phyloP scores from a whole-genome alignment of 2,329 filamentous ascomycete genomes.

The Hyphodiscus sp. region DNA sequence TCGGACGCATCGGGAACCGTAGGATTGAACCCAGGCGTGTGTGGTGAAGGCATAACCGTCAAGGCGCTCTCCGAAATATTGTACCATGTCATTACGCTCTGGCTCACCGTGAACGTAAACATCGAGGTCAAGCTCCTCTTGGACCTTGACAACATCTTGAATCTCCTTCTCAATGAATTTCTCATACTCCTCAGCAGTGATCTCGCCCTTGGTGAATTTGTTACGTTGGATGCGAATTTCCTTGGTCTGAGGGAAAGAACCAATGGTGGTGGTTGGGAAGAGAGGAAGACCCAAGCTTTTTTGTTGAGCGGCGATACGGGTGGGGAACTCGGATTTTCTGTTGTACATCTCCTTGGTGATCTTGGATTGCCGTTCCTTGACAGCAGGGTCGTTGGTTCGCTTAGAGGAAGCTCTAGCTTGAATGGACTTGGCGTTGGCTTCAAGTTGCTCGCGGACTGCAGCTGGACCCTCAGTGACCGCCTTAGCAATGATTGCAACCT shows the following conservation, averaged over 20 bases:
- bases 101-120: constrained; percentile 98
- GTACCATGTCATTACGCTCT: constrained; percentile 99
- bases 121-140: constrained; percentile 95
- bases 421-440: constrained; percentile 94
- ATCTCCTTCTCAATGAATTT: constrained; percentile 99
- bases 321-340: constrained; percentile 83
- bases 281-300: constrained; percentile 87
- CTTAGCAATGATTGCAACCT: constrained; percentile 92
- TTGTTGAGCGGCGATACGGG: constrained; percentile 82
- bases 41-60: constrained; percentile 98
- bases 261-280: constrained; percentile 99
- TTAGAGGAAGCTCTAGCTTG: constrained; percentile 85
- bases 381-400: constrained; percentile 93
- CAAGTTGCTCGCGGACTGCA: constrained; percentile 78
- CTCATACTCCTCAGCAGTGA: constrained; percentile 87
- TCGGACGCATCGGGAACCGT: constrained; percentile 96
- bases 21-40: constrained; percentile 97
- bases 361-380: constrained; percentile 93
- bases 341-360: constrained; percentile 81
- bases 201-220: constrained; percentile 99
- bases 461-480: constrained; percentile 90
- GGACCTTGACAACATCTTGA: constrained; percentile 86
- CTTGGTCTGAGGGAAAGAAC: constrained; percentile 98
- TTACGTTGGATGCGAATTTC: constrained; percentile 95
- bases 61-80: constrained; percentile 98